Conservation (phyloP, 208 protist genomes). For the Trypanosoma rangeli region DNA sequence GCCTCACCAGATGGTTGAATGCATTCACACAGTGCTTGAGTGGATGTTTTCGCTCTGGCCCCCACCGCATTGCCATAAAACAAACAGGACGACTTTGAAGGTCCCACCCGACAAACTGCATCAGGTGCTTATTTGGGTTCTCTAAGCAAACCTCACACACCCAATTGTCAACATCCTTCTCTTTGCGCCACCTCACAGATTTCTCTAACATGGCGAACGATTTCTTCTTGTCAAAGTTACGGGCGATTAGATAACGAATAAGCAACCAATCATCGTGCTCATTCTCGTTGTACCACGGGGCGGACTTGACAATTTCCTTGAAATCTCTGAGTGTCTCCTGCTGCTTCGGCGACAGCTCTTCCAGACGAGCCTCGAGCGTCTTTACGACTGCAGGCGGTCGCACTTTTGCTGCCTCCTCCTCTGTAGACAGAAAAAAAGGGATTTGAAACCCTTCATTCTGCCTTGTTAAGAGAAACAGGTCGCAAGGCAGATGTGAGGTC, state of each 20-base stretch:
- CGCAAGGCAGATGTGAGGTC: conserved; percentile 39
- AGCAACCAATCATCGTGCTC: conserved; percentile 63
- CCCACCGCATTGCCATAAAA: conserved; percentile 87
- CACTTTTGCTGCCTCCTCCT: conserved; percentile 54
- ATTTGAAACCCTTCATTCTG: conserved; percentile 82
- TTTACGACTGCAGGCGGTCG: conserved; percentile 75
- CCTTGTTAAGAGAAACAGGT: conserved; percentile 68
- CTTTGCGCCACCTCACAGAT: conserved; percentile 65
- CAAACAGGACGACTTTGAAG: conserved; percentile 66
- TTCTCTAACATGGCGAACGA: conserved; percentile 67
- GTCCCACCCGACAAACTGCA: conserved; percentile 86
- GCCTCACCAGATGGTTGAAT: conserved; percentile 68
- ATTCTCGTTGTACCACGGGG: conserved; percentile 61
- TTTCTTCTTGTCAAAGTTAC: conserved; percentile 66
- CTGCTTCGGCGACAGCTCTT: conserved; percentile 50
- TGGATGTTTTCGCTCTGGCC: conserved; percentile 69
- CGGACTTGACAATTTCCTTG: conserved; percentile 34
- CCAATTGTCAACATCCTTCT: conserved; percentile 54
- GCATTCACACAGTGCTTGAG: conserved; percentile 61
- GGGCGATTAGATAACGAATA: conserved; percentile 70
- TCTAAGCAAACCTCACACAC: conserved; percentile 54
- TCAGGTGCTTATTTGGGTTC: conserved; percentile 75
- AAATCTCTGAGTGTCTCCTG: conserved; percentile 37
- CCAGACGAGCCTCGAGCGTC: conserved; percentile 68
- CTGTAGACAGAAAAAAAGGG: conserved; percentile 68